Evolutionary conservation across 1,284 basidiomycete species (phyloP), one percentile per base, ranked within the genome.

Genomic region (Chiua sp.): DNA sequence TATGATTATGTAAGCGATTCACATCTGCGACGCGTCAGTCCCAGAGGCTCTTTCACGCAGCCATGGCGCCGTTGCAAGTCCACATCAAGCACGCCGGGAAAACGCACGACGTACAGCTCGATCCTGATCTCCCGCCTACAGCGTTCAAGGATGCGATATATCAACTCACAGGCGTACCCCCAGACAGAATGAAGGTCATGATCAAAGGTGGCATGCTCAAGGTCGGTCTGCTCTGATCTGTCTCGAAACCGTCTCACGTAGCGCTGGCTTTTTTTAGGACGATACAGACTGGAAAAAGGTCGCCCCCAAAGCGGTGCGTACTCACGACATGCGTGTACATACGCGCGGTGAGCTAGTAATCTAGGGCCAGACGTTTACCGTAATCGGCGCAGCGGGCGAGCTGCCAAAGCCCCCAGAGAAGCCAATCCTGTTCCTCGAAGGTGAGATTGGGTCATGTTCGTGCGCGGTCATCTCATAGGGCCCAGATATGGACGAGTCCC

Each of bases 101-200:
- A 78, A 78, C 82, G 1, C 81, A 89, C 75, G 86, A 84, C 68
- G 75, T 90, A 47, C 72, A 80, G 53, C 84, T 95, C 46, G 86
- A 95, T 75, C 79, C 87, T 7, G 83, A 88, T 73, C 82, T 84
- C 8, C 86, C 92, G 8, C 85, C 90, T 10, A 73, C 80, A 12
- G 84, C 79, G 4, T 97, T 98, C 84, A 98, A 98, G 75, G 85
- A 94, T 68, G 80, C 86, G 4, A 84, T 98, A 51, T 92, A 93
- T 69, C 83, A 90, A 59, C 79, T 83, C 47, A 98, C 96, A 0
- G 94, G 94, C 13, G 91, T 98, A 6, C 94, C 96, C 15, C 75
- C 86, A 53, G 94, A 96, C 69, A 84, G 96, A 53, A 96, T 98
- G 92, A 99, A 98, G 78, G 92, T 98, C 64, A 96, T 98, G 92